Evolutionary conservation across 768 basidiomycete species (phyloP).

Genomic region (Tricholoma flavovirens): DNA sequence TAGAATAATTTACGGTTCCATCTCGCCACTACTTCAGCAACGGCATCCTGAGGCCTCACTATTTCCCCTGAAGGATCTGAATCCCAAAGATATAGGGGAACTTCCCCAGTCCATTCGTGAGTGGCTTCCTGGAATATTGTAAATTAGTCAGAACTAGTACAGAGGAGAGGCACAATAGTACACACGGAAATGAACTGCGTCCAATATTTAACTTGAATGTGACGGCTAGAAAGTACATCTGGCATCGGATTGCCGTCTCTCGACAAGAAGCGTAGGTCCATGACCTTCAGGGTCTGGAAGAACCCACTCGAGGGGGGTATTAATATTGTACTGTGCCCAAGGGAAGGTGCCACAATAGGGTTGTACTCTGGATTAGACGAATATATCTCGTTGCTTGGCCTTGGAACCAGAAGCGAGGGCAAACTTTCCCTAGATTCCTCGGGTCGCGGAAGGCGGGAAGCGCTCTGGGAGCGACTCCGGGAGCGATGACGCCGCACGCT

Average conservation of each 20-base stretch:
- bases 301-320: background rate
- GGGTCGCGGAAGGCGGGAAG: background rate
- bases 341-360: background rate
- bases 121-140: conserved; percentile 12
- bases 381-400: background rate
- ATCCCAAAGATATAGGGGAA: background rate
- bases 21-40: conserved; percentile 10
- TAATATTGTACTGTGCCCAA: background rate
- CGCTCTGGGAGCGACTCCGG: background rate
- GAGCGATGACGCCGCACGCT: background rate
- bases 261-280: conserved; percentile 16
- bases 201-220: conserved; percentile 14
- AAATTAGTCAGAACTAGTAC: background rate
- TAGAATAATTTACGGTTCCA: conserved; percentile 17
- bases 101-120: conserved; percentile 12
- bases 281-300: conserved; percentile 13
- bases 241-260: conserved; percentile 10
- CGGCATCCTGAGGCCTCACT: conserved; percentile 19
- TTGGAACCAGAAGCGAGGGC: background rate
- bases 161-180: background rate
- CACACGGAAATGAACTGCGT: conserved; percentile 16
- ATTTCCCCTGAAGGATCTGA: background rate
- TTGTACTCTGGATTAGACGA: background rate
- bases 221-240: conserved; percentile 5
- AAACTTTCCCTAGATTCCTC: background rate